Conservation (phyloP, 108 stramenopile genomes). For the Cyclotella baltica region DNA sequence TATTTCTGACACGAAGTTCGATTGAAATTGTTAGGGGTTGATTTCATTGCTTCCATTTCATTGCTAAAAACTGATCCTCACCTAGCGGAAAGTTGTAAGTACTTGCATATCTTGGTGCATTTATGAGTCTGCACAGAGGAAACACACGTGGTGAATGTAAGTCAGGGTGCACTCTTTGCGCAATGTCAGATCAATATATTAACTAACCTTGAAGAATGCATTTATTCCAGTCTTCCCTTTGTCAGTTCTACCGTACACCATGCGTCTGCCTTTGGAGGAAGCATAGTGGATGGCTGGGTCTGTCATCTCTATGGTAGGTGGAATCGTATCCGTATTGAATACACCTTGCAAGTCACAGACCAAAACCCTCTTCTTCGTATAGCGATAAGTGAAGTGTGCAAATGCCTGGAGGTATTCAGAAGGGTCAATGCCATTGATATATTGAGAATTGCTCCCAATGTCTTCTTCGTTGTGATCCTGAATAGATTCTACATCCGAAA, state of each 20-base stretch:
- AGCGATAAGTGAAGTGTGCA: constrained; percentile 67
- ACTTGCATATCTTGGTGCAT: constrained; percentile 63
- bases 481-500: constrained; percentile 39
- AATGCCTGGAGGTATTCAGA: constrained; percentile 64
- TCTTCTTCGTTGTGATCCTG: not conserved
- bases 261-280: constrained; percentile 38
- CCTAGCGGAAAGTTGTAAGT: constrained; percentile 51
- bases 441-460: not conserved
- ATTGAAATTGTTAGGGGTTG: too few relatives aligned
- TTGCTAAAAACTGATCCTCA: too few relatives aligned
- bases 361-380: constrained; percentile 50
- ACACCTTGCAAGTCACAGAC: constrained; percentile 73
- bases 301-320: constrained; percentile 67
- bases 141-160: not conserved
- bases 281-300: constrained; percentile 72
- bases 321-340: constrained; percentile 58
- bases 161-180: too few relatives aligned
- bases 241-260: constrained; percentile 67
- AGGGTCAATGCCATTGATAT: constrained; percentile 25
- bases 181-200: too few relatives aligned
- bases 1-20: too few relatives aligned
- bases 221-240: constrained; percentile 58
- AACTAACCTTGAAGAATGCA: constrained; percentile 48
- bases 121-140: constrained; percentile 46
- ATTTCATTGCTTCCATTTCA: too few relatives aligned